phyloP scores from a whole-genome alignment of 2,329 filamentous ascomycete species.

The Annulohypoxylon truncatum region DNA sequence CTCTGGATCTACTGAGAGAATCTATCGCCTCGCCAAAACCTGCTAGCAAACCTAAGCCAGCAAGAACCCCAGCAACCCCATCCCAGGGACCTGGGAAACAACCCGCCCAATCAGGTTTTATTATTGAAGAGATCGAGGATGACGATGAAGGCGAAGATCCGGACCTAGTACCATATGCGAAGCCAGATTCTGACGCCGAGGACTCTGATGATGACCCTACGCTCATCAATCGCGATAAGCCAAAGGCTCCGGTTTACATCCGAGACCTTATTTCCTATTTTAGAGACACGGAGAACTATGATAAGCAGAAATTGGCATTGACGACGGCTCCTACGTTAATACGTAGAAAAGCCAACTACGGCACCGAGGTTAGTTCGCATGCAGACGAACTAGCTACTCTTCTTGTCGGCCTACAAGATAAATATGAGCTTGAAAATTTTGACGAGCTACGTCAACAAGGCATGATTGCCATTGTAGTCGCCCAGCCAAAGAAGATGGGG shows the following conservation, averaged over 20 bases:
- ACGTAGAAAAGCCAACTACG: slow-evolving; percentile 87
- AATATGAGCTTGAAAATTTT: slow-evolving; percentile 84
- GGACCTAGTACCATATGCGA: slow-evolving; percentile 81
- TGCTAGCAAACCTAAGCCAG: slow-evolving; percentile 40
- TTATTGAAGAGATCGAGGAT: slow-evolving; percentile 74
- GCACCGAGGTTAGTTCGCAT: slow-evolving; percentile 87
- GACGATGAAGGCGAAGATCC: slow-evolving; percentile 70
- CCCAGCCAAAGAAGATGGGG: slow-evolving; percentile 80
- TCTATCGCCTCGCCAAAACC: slow-evolving; percentile 42
- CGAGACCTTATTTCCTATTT: slow-evolving; percentile 84
- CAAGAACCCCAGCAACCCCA: slow-evolving; percentile 39
- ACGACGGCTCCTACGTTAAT: slow-evolving; percentile 82
- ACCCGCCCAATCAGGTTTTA: slow-evolving; percentile 56
- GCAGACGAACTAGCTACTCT: slow-evolving; percentile 81
- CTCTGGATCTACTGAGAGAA: slow-evolving; percentile 61
- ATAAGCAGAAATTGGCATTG: slow-evolving; percentile 84
- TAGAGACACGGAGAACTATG: slow-evolving; percentile 83
- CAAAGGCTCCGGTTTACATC: slow-evolving; percentile 88
- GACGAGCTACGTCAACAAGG: slow-evolving; percentile 79
- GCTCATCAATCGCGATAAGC: slow-evolving; percentile 83
- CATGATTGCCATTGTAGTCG: slow-evolving; percentile 83
- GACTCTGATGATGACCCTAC: slow-evolving; percentile 96
- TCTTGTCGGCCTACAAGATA: slow-evolving; percentile 84
- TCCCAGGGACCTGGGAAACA: slow-evolving; percentile 43
- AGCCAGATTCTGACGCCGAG: slow-evolving; percentile 87